phyloP scores from a whole-genome alignment of 768 basidiomycete genomes.

The Termitomyces sp. region DNA sequence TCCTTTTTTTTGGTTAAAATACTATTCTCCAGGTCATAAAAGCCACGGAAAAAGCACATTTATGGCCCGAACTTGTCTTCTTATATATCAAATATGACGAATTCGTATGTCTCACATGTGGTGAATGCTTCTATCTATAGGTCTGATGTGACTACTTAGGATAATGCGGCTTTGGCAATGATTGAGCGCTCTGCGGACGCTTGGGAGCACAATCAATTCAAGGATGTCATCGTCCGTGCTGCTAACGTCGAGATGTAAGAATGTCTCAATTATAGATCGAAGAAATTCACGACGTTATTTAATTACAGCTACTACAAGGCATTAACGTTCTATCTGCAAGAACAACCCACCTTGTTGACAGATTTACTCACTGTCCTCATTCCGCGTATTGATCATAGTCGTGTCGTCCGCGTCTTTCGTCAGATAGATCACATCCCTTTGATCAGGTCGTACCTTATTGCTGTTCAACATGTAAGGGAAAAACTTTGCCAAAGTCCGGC shows the following conservation, averaged over 20 bases:
- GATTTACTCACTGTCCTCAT: conserved; percentile 91
- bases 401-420: conserved; percentile 94
- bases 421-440: conserved; percentile 95
- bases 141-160: conserved; percentile 35
- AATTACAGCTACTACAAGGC: conserved; percentile 84
- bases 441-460: conserved; percentile 93
- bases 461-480: conserved; percentile 83
- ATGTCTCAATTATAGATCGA: not conserved
- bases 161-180: conserved; percentile 97
- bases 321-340: conserved; percentile 88
- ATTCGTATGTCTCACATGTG: conserved; percentile 47
- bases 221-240: conserved; percentile 93
- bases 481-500: not conserved
- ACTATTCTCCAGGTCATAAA: conserved; percentile 67
- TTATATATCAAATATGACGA: conserved; percentile 98
- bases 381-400: conserved; percentile 89
- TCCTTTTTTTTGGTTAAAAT: not conserved
- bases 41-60: conserved; percentile 91
- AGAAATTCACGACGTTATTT: not conserved
- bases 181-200: conserved; percentile 98
- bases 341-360: conserved; percentile 89
- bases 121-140: not conserved
- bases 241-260: conserved; percentile 95
- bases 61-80: conserved; percentile 99
- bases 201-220: conserved; percentile 99